Evolutionary conservation across 2,329 filamentous ascomycete species (phyloP).

Genomic region (Reticulascus tulasneorum): DNA sequence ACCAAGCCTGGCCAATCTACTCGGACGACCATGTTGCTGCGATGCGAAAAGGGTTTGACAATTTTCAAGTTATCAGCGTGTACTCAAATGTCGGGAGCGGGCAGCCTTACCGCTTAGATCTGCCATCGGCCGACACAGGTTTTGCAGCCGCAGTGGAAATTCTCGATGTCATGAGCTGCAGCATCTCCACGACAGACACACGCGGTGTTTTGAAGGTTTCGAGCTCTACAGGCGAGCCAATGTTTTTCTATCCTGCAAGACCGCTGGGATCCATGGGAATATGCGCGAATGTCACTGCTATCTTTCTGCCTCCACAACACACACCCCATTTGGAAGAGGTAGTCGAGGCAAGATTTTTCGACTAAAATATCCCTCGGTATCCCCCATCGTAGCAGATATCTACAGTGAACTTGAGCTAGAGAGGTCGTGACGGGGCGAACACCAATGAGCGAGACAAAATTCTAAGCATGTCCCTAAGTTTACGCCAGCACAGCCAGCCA

Average conservation of each 20-base stretch:
- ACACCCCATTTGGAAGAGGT: too few species aligned
- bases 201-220: constrained; percentile 6
- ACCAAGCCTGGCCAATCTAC: constrained; percentile 7
- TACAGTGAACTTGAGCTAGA: too few species aligned
- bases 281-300: constrained; percentile 8
- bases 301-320: too few species aligned
- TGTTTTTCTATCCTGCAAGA: constrained; percentile 12
- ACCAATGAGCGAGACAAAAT: too few species aligned
- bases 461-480: too few species aligned
- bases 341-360: too few species aligned
- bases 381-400: too few species aligned
- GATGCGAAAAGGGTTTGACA: constrained; percentile 12
- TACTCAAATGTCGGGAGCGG: constrained; percentile 12
- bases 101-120: constrained; percentile 4
- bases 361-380: too few species aligned
- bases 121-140: constrained; percentile 5
- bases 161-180: constrained; percentile 10
- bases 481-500: too few species aligned
- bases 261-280: constrained; percentile 11
- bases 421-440: too few species aligned
- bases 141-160: constrained; percentile 10
- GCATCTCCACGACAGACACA: constrained; percentile 8
- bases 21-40: constrained; percentile 4
- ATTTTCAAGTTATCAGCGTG: constrained; percentile 9
- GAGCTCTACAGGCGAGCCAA: constrained; percentile 9